A percentile compares a stretch with the other conserved stretches of the same genome.
Conservation (phyloP, 179 eudicot genomes). For the Pouteria campechiana region DNA sequence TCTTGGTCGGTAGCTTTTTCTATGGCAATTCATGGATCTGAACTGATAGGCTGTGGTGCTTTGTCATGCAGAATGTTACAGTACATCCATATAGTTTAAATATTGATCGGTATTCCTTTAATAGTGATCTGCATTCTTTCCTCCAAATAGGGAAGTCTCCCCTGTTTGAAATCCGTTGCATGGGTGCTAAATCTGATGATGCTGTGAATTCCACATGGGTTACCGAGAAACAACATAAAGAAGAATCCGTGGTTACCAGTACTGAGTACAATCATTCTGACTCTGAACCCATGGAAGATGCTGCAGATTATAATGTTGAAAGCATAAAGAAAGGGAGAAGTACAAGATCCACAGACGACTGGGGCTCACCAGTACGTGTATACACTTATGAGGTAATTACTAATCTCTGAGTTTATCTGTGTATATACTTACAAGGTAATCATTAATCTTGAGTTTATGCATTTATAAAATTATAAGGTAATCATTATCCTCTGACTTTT, state of each 20-base stretch:
- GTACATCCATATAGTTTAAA: no score
- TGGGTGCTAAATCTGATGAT: conserved; percentile 40
- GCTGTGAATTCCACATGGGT: conserved; percentile 14
- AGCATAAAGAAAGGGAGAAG: conserved; percentile 20
- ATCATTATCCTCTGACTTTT: no score
- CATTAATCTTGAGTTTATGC: no score
- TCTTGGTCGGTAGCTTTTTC: no score
- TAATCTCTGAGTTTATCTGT: no score
- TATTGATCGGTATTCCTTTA: no score
- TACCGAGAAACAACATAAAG: conserved; percentile 17
- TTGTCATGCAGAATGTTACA: no score
- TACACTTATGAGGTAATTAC: conserved; percentile 59
- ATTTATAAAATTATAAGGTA: no score
- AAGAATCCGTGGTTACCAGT: conserved; percentile 21
- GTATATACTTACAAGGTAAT: conserved; percentile 48
- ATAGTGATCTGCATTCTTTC: conserved; percentile 4
- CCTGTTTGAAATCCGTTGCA: conserved; percentile 54
- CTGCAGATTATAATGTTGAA: conserved; percentile 10
- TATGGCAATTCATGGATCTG: no score
- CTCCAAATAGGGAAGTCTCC: conserved; percentile 50
- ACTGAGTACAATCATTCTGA: conserved; percentile 17
- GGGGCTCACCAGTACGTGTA: conserved; percentile 43
- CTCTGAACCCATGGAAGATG: conserved; percentile 26
- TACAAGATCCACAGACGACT: conserved; percentile 10
- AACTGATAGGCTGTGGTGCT: no score